These are phyloP conservation scores for Acacia concinna DNA, from an alignment of 331 rosid genomes.

Conservation along the genomic window DNA sequence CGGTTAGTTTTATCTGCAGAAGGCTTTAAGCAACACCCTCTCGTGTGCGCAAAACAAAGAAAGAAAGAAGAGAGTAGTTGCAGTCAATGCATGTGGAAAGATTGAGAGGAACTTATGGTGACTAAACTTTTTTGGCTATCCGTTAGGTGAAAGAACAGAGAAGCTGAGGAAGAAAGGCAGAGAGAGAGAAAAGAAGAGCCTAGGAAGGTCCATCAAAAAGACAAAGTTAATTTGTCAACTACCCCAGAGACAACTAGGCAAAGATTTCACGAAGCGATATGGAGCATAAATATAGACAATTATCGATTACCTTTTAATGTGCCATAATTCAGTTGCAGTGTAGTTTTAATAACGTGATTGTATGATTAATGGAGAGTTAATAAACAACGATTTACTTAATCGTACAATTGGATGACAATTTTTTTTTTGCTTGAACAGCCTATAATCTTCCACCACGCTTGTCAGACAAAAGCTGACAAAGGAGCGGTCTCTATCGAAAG, in stretches of 20 bases:
- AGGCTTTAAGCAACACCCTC: slow-evolving; percentile 23
- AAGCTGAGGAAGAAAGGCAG: not conserved
- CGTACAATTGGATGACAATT: not conserved
- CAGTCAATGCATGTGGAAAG: slow-evolving; percentile 23
- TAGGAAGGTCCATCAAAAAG: slow-evolving; percentile 48
- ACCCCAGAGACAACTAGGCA: slow-evolving; percentile 56
- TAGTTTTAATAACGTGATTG: not conserved
- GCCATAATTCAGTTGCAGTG: not conserved
- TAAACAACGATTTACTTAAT: not conserved
- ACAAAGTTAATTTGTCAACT: slow-evolving; percentile 49
- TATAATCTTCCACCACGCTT: slow-evolving; percentile 18
- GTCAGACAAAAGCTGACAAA: slow-evolving; percentile 52
- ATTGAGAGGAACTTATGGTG: slow-evolving; percentile 19
- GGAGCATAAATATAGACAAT: not conserved
- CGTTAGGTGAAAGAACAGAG: slow-evolving; percentile 27
- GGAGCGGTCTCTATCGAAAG: slow-evolving; percentile 28
- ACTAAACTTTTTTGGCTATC: slow-evolving; percentile 30
- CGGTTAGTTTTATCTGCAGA: slow-evolving; percentile 10
- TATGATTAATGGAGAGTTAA: not conserved
- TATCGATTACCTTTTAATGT: too few relatives aligned
- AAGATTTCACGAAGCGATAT: slow-evolving; percentile 46
- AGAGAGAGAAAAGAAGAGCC: not conserved
- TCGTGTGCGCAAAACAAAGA: slow-evolving; percentile 1
- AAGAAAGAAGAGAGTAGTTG: slow-evolving; percentile 15
- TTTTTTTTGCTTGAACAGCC: too few relatives aligned